Base-by-base conservation (phyloP, 1,284 basidiomycete genomes). In the Vanrija sp. region DNA sequence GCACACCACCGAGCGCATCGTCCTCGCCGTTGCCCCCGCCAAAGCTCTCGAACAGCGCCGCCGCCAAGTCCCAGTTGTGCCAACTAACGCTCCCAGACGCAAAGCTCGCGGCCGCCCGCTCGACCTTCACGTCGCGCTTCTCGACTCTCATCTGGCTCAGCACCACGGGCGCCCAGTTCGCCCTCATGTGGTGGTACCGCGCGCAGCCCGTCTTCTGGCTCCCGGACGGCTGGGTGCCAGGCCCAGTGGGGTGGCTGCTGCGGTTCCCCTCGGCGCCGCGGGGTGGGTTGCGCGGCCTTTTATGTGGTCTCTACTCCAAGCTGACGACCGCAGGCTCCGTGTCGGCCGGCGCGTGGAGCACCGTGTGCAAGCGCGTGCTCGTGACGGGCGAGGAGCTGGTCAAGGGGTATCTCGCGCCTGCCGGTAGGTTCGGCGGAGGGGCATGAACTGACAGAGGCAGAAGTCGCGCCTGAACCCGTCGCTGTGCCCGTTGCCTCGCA, bases 131-230 rank as follows among this genome's bases (percentile, higher is more conserved):
- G 1, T 59, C 85, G 47, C 83, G 84, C 65, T 93, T 96, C 77
- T 87, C 84, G 55, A 78, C 81, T 3, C 66, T 82, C 16, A 66
- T 96, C 19, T 96, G 89, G 89, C 63, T 88, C 24, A 69, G 86
- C 42, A 96, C 93, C 14, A 88, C 88, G 0, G 91, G 91, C 10
- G 71, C 86, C 39, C 89, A 91, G 63, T 85, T 94, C 60, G 77
- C 82, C 35, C 80, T 94, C 42, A 87, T 88, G 12, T 92, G 89
- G 85, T 94, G 86, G 86, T 93, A 89, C 74, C 82, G 91, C 62
- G 85, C 82, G 59, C 76, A 84, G 22, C 84, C 92, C n/a, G 89
- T 96, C 41, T 95, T 96, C 75, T 97, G 85, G 77, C 81, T 96
- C 3, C 93, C 93, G 1, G 78, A 82, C 31, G 85, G 86, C 19